phyloP scores from a whole-genome alignment of 352 stramenopile genomes.

The Phytophthora hibernalis region DNA sequence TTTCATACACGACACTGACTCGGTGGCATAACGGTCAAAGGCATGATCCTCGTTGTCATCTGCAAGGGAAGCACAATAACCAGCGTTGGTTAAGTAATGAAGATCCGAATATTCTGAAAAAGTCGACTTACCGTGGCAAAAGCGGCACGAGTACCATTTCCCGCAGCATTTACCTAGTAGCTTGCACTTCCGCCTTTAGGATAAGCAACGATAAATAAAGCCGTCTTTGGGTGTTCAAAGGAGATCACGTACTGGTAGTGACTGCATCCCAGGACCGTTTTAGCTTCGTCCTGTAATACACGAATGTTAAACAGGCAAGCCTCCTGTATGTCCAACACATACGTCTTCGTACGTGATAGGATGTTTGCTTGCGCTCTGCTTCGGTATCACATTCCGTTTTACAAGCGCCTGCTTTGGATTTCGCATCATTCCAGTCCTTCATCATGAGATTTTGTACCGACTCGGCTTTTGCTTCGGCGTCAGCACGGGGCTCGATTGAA shows the following conservation, averaged over 20 bases:
- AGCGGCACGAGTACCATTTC: slow-evolving; percentile 90
- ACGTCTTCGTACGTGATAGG: slow-evolving; percentile 62
- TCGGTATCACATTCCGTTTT: slow-evolving; percentile 57
- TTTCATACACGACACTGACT: slow-evolving; percentile 95
- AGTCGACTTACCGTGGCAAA: slow-evolving; percentile 82
- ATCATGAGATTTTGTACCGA: slow-evolving; percentile 90
- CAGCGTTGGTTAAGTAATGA: background rate
- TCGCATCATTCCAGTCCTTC: slow-evolving; percentile 83
- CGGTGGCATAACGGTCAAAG: slow-evolving; percentile 95
- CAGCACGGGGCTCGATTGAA: slow-evolving; percentile 78
- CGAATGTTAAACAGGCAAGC: slow-evolving; percentile 1
- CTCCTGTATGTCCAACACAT: background rate
- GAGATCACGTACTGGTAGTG: slow-evolving; percentile 83
- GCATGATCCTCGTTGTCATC: slow-evolving; percentile 87
- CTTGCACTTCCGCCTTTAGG: slow-evolving; percentile 71
- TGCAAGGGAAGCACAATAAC: slow-evolving; percentile 6
- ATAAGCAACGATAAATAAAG: background rate
- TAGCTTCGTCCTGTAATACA: slow-evolving; percentile 58
- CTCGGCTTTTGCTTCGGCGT: slow-evolving; percentile 83
- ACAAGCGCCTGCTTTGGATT: slow-evolving; percentile 52
- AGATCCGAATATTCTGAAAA: background rate
- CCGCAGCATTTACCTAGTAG: slow-evolving; percentile 88
- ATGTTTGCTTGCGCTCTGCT: slow-evolving; percentile 50
- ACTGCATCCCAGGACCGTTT: slow-evolving; percentile 75
- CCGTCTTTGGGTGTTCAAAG: background rate